Conservation (phyloP, 2,329 filamentous ascomycete species). For the Pleomassaria siparia region DNA sequence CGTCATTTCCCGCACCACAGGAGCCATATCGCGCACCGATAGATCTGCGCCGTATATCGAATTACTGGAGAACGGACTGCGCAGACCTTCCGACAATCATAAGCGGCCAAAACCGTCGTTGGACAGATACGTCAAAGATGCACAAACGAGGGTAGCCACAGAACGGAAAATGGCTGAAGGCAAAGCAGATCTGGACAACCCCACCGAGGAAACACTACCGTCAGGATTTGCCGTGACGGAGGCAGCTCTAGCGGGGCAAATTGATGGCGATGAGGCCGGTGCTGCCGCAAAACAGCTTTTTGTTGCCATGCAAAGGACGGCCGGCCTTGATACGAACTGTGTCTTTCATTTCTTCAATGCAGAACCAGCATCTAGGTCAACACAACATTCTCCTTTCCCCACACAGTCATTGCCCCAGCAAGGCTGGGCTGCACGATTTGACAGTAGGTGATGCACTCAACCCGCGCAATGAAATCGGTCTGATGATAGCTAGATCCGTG, state of each 20-base stretch:
- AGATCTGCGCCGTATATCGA: conserved; percentile 1
- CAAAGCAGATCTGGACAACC: conserved; percentile 29
- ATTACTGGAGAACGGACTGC: conserved; percentile 20
- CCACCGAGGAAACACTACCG: conserved; percentile 13
- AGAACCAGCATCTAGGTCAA: background rate
- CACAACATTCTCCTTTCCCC: conserved; percentile 14
- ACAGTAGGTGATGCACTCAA: conserved; percentile 18
- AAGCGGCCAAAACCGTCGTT: conserved; percentile 20
- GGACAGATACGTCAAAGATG: conserved; percentile 24
- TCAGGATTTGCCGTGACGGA: conserved; percentile 20
- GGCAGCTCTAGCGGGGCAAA: conserved; percentile 26
- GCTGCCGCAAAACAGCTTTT: conserved; percentile 57
- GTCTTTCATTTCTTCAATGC: conserved; percentile 58
- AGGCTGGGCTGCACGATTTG: conserved; percentile 36
- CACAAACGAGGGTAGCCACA: conserved; percentile 23
- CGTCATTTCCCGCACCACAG: background rate
- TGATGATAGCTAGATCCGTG: conserved; percentile 20
- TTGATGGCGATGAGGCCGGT: conserved; percentile 73
- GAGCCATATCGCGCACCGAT: background rate
- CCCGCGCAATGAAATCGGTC: background rate
- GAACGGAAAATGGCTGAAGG: conserved; percentile 29
- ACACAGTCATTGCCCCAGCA: conserved; percentile 28
- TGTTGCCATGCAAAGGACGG: conserved; percentile 62
- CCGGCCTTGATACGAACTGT: conserved; percentile 56
- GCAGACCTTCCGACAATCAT: conserved; percentile 20